These are phyloP conservation scores for Bipolaris sorokiniana DNA, from an alignment of 2,329 filamentous ascomycete species.

Conservation along the genomic window DNA sequence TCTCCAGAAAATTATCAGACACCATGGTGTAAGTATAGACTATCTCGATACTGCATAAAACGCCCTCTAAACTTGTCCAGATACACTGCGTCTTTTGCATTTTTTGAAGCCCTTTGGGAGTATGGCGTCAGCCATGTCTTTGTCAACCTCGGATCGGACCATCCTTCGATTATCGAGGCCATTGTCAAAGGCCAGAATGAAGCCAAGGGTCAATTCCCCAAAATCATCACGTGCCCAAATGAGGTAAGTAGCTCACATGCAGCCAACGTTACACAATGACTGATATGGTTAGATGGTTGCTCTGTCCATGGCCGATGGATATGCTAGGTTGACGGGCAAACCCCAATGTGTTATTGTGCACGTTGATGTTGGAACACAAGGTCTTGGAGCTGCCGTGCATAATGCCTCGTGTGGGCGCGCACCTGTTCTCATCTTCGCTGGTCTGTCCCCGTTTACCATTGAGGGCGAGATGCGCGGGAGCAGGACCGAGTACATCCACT, in stretches of 20 bases:
- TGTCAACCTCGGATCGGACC: conserved; percentile 73
- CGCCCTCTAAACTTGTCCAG: conserved; percentile 20
- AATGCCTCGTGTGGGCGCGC: conserved; percentile 77
- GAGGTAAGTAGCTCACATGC: conserved; percentile 59
- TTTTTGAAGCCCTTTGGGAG: conserved; percentile 82
- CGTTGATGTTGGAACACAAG: conserved; percentile 82
- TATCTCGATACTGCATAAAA: background rate
- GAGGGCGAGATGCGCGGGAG: conserved; percentile 76
- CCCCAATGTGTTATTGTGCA: conserved; percentile 81
- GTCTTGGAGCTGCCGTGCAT: conserved; percentile 77
- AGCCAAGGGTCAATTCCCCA: conserved; percentile 68
- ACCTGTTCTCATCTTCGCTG: conserved; percentile 79
- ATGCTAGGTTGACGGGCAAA: conserved; percentile 70
- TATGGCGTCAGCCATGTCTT: conserved; percentile 57
- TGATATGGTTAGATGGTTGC: conserved; percentile 71
- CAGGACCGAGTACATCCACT: conserved; percentile 82
- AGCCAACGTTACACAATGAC: conserved; percentile 6
- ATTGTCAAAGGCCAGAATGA: conserved; percentile 78
- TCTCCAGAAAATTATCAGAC: background rate
- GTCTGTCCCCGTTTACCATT: conserved; percentile 75
- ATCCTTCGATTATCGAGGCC: conserved; percentile 79
- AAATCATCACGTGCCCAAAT: conserved; percentile 79
- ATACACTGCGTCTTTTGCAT: conserved; percentile 80
- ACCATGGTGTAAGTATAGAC: conserved; percentile 31
- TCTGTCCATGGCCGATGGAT: conserved; percentile 83